A percentile compares a stretch with the other conserved stretches of the same genome.
These are phyloP conservation scores for Butyriboletus appendiculatus DNA, from an alignment of 1,284 basidiomycete genomes.

Conservation along the genomic window DNA sequence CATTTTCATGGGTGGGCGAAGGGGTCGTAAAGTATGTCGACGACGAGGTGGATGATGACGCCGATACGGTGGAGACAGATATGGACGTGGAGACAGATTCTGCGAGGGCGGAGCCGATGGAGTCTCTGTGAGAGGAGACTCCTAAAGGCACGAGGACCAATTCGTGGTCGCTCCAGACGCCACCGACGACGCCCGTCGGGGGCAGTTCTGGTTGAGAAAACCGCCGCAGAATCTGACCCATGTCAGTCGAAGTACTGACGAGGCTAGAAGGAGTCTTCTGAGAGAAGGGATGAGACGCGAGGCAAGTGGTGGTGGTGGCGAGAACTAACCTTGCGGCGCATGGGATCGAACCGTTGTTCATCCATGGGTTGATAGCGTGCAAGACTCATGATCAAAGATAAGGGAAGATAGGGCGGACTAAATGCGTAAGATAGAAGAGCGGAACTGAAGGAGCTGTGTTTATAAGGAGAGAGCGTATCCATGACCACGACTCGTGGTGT, in stretches of 20 bases:
- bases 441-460: conserved; percentile 29
- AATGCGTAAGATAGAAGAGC: conserved; percentile 29
- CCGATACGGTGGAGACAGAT: conserved; percentile 11
- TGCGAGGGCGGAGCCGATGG: conserved; percentile 20
- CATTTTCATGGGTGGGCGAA: conserved; percentile 15
- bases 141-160: conserved; percentile 34
- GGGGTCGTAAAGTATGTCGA: conserved; percentile 28
- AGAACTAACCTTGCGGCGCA: conserved; percentile 28
- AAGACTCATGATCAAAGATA: conserved; percentile 29
- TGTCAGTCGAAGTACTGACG: conserved; percentile 13
- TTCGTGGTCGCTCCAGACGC: conserved; percentile 36
- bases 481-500: conserved; percentile 27
- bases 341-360: conserved; percentile 34
- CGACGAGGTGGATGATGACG: conserved; percentile 9
- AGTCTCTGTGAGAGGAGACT: conserved; percentile 21
- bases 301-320: conserved; percentile 15
- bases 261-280: conserved; percentile 20
- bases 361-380: conserved; percentile 32
- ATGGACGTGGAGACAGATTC: conserved; percentile 15
- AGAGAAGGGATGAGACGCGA: conserved; percentile 21
- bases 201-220: conserved; percentile 20
- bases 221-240: conserved; percentile 30
- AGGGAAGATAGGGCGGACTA: conserved; percentile 31
- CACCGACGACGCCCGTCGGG: conserved; percentile 25
- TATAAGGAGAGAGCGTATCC: conserved; percentile 26